phyloP scores from a whole-genome alignment of 805 yeast species.

The Candida glaebosa region DNA sequence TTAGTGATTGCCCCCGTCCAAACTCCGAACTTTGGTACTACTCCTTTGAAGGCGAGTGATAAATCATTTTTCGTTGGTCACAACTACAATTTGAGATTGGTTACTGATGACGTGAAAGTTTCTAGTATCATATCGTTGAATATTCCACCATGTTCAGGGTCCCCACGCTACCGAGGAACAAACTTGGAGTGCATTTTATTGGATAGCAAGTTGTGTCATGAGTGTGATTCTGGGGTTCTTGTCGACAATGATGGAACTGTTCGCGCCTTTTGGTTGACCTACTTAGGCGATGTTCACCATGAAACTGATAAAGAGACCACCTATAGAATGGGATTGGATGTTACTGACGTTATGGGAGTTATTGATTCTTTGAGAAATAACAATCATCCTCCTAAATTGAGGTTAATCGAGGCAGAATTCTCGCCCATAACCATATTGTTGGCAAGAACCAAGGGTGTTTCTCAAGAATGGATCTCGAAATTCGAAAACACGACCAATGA shows the following conservation, averaged over 20 bases:
- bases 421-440: constrained; percentile 62
- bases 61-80: constrained; percentile 77
- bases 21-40: constrained; percentile 59
- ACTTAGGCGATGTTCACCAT: constrained; percentile 67
- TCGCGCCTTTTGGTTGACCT: constrained; percentile 82
- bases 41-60: constrained; percentile 70
- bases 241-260: constrained; percentile 76
- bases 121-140: constrained; percentile 73
- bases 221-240: constrained; percentile 76
- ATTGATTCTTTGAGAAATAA: constrained; percentile 52
- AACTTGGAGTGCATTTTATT: constrained; percentile 74
- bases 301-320: constrained; percentile 52
- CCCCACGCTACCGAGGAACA: constrained; percentile 84
- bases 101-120: constrained; percentile 71
- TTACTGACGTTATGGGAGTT: constrained; percentile 58
- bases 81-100: constrained; percentile 64
- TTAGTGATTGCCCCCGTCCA: constrained; percentile 67
- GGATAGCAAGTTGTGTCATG: constrained; percentile 68
- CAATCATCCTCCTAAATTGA: constrained; percentile 46
- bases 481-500: constrained; percentile 63
- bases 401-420: constrained; percentile 79
- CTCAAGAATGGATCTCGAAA: constrained; percentile 73
- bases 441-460: constrained; percentile 84
- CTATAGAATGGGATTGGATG: constrained; percentile 74
- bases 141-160: constrained; percentile 61